Percentiles rank a stretch among this genome's conserved stretches.
phyloP scores from a whole-genome alignment of 1,284 basidiomycete species.

The Tausonia pullulans region DNA sequence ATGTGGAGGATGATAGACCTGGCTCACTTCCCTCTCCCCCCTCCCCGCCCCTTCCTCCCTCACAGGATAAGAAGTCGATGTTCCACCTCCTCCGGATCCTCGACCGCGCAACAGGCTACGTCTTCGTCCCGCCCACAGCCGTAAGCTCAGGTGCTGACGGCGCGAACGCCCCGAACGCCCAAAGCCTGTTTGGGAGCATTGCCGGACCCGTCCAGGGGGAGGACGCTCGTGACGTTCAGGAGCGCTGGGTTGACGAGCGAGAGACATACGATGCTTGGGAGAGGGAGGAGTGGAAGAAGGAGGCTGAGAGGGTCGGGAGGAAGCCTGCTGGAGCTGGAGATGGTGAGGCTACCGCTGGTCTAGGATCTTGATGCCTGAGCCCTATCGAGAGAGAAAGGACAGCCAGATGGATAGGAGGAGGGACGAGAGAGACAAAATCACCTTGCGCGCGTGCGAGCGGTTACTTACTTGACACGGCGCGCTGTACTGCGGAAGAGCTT shows the following conservation, averaged over 20 bases:
- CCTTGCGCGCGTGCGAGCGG: too few species aligned
- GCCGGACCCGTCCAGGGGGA: conserved; percentile 47
- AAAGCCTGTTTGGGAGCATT: conserved; percentile 55
- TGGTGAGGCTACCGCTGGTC: too few species aligned
- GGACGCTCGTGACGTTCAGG: conserved; percentile 58
- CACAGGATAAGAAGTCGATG: conserved; percentile 84
- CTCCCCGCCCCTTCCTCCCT: not conserved
- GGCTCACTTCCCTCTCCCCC: not conserved
- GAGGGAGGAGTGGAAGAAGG: conserved; percentile 38
- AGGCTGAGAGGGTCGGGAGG: conserved; percentile 26
- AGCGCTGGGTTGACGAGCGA: conserved; percentile 70
- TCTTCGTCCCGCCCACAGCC: conserved; percentile 51
- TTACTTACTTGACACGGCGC: too few species aligned
- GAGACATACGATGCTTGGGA: conserved; percentile 71
- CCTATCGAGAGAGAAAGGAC: too few species aligned
- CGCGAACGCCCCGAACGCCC: conserved; percentile 43
- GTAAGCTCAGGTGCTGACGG: conserved; percentile 5
- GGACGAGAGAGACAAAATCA: too few species aligned
- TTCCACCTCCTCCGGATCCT: conserved; percentile 65
- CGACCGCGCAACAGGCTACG: conserved; percentile 80
- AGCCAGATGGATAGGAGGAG: too few species aligned
- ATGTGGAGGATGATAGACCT: not conserved
- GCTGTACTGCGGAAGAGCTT: too few species aligned
- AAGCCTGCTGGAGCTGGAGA: too few species aligned
- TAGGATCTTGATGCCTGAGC: too few species aligned